Conservation (phyloP, 768 basidiomycete genomes). For the Roridomyces roridus region DNA sequence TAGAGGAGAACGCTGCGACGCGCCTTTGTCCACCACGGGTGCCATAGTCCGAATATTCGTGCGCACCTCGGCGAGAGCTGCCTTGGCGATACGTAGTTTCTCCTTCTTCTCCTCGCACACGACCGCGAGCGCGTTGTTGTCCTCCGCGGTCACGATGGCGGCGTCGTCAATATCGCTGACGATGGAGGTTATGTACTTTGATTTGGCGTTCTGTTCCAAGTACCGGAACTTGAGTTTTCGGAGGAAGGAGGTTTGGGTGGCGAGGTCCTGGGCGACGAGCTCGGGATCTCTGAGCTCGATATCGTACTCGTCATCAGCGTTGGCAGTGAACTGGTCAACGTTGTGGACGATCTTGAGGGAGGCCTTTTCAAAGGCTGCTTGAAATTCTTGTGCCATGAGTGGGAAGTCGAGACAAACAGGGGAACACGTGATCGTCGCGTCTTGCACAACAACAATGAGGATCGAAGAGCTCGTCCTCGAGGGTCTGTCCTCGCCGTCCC, state of each 20-base stretch:
- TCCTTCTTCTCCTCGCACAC: conserved; percentile 77
- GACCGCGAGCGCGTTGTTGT: conserved; percentile 68
- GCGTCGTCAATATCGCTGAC: conserved; percentile 83
- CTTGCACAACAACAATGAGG: conserved; percentile 60
- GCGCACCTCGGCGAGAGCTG: conserved; percentile 63
- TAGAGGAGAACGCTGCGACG: background rate
- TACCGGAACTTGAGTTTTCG: conserved; percentile 90
- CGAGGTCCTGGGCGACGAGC: conserved; percentile 62
- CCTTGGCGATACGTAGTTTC: conserved; percentile 68
- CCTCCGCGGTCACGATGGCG: conserved; percentile 78
- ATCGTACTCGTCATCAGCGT: conserved; percentile 43
- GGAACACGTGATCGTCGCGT: background rate
- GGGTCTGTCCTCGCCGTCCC: conserved; percentile 48
- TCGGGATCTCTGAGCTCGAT: conserved; percentile 54
- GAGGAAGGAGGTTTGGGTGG: conserved; percentile 67
- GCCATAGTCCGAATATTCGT: conserved; percentile 67
- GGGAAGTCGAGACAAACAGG: background rate
- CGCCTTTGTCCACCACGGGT: conserved; percentile 74
- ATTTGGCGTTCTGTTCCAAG: conserved; percentile 67
- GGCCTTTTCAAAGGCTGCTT: conserved; percentile 39
- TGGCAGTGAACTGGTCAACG: conserved; percentile 41
- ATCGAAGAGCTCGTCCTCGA: conserved; percentile 97
- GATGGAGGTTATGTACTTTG: conserved; percentile 55
- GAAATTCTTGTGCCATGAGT: conserved; percentile 32
- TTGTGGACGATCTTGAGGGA: conserved; percentile 46